Conservation (phyloP, 1,139 yeast species). For the Lodderomyces parapsilosis region DNA sequence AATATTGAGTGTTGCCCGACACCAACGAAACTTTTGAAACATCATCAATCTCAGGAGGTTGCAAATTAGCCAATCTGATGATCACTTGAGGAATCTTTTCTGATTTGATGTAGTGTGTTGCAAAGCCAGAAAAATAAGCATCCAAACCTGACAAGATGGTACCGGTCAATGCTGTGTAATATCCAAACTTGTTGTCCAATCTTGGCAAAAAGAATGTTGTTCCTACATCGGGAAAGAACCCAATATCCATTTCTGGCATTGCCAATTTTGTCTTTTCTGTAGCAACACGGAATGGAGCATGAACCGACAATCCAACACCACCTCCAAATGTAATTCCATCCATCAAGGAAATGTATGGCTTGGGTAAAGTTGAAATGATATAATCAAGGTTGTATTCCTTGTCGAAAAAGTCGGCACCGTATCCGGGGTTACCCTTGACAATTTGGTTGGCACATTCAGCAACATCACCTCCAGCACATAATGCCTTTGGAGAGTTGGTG, state of each 20-base stretch:
- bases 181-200: conserved; percentile 78
- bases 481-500: conserved; percentile 62
- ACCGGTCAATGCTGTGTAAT: conserved; percentile 86
- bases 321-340: conserved; percentile 99
- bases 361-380: conserved; percentile 73
- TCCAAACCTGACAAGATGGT: conserved; percentile 75
- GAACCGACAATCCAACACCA: conserved; percentile 90
- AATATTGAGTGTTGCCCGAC: conserved; percentile 32
- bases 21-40: conserved; percentile 20
- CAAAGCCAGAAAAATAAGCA: conserved; percentile 77
- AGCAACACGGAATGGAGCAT: conserved; percentile 91
- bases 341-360: conserved; percentile 82
- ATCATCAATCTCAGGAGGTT: conserved; percentile 36
- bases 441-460: conserved; percentile 66
- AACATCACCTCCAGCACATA: conserved; percentile 95
- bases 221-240: conserved; percentile 96
- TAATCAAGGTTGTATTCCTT: conserved; percentile 82
- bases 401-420: conserved; percentile 68
- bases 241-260: conserved; percentile 98
- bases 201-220: conserved; percentile 86
- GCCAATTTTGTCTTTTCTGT: conserved; percentile 89
- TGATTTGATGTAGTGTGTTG: conserved; percentile 83
- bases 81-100: conserved; percentile 61
- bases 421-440: conserved; percentile 44
- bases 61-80: conserved; percentile 60